These are phyloP conservation scores for Isabelozyma heimii DNA, from an alignment of 805 yeast species.

Conservation along the genomic window DNA sequence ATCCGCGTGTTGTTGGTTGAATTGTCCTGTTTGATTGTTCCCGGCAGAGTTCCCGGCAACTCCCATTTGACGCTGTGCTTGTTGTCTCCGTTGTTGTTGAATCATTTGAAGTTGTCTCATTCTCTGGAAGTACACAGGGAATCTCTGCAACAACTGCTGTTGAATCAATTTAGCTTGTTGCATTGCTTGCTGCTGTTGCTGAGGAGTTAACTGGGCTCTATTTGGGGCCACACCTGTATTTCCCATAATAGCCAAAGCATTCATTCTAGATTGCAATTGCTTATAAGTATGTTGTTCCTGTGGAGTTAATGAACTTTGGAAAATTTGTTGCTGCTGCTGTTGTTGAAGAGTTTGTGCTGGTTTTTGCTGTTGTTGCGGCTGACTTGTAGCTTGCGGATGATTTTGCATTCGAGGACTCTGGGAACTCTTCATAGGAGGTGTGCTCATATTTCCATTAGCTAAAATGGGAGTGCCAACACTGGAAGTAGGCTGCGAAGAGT, in stretches of 20 bases:
- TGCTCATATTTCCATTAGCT: slow-evolving; percentile 6
- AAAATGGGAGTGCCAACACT: slow-evolving; percentile 14
- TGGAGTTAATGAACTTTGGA: slow-evolving; percentile 37
- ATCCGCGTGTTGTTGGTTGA: slow-evolving; percentile 1
- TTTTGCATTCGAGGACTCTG: slow-evolving; percentile 14
- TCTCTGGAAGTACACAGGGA: slow-evolving; percentile 36
- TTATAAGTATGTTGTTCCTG: slow-evolving; percentile 42
- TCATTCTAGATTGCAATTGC: slow-evolving; percentile 38
- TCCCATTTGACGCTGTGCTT: slow-evolving; percentile 3
- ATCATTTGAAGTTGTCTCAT: slow-evolving; percentile 34
- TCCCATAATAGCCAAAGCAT: slow-evolving; percentile 41
- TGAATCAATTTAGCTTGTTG: slow-evolving; percentile 40
- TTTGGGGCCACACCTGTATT: slow-evolving; percentile 44
- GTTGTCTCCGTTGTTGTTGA: slow-evolving; percentile 20
- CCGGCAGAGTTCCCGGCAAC: not conserved
- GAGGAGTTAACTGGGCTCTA: slow-evolving; percentile 37
- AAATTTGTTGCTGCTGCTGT: slow-evolving; percentile 45
- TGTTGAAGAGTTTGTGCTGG: slow-evolving; percentile 23
- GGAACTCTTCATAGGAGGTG: not conserved
- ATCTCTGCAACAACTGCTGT: slow-evolving; percentile 34
- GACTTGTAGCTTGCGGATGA: slow-evolving; percentile 18
- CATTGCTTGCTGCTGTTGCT: slow-evolving; percentile 43
- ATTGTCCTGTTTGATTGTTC: slow-evolving; percentile 6
- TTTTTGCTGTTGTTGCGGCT: slow-evolving; percentile 3
- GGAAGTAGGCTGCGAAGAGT: slow-evolving; percentile 9